Percentiles rank a stretch among this genome's conserved stretches.
These are phyloP conservation scores for Pichia sp. DNA, from an alignment of 1,139 yeast genomes.

Conservation along the genomic window DNA sequence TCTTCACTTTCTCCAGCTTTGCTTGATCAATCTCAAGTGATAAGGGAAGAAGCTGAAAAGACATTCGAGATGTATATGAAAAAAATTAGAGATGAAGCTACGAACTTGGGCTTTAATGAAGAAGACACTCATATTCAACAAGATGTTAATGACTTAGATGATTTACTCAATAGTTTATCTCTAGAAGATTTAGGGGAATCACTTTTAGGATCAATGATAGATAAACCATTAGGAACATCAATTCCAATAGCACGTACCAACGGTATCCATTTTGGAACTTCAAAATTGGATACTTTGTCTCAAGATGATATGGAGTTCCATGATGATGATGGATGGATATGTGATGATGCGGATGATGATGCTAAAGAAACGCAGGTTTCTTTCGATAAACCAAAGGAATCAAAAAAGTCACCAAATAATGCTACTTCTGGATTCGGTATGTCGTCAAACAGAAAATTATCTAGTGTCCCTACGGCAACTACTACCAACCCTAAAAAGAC, in stretches of 20 bases:
- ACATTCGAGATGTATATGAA: constrained; percentile 60
- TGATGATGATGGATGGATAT: constrained; percentile 34
- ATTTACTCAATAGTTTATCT: constrained; percentile 20
- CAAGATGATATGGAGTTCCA: constrained; percentile 19
- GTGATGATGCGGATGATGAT: constrained; percentile 21
- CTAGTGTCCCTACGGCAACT: constrained; percentile 26
- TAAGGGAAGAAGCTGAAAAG: constrained; percentile 64
- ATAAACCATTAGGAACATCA: constrained; percentile 11
- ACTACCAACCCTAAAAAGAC: constrained; percentile 13
- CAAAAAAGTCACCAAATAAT: constrained; percentile 1
- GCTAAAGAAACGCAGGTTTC: neutral
- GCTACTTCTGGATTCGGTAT: constrained; percentile 12
- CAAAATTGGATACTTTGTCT: constrained; percentile 35
- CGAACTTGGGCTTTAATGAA: constrained; percentile 43
- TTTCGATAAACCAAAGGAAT: neutral
- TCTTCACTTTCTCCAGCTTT: constrained; percentile 83
- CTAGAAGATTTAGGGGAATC: constrained; percentile 21
- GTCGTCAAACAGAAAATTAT: neutral
- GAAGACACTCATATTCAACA: constrained; percentile 33
- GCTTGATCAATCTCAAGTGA: constrained; percentile 65
- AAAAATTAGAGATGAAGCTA: constrained; percentile 59
- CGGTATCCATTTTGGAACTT: neutral
- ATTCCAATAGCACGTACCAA: constrained; percentile 9
- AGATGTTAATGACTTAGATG: constrained; percentile 23
- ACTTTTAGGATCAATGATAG: constrained; percentile 22